phyloP scores from a whole-genome alignment of 2,329 filamentous ascomycete species.

The Colletotrichum orbiculare region DNA sequence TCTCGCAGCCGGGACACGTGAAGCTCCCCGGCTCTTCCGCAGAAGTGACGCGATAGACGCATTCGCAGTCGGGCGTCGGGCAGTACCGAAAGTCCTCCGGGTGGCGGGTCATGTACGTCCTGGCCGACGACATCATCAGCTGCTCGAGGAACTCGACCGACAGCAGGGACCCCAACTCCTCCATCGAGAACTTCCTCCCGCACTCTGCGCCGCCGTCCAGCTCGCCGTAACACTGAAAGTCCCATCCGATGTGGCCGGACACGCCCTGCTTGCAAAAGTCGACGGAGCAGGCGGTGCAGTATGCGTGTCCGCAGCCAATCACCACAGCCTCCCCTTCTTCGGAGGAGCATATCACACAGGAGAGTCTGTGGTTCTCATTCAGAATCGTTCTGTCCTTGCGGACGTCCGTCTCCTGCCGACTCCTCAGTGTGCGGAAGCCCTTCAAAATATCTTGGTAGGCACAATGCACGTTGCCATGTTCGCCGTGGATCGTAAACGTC shows the following conservation, averaged over 20 bases:
- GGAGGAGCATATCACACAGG: too few species aligned
- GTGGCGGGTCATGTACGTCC: slow-evolving; percentile 46
- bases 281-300: slow-evolving; percentile 55
- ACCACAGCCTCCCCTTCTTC: too few species aligned
- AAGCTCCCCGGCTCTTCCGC: slow-evolving; percentile 27
- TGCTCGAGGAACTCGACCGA: slow-evolving; percentile 48
- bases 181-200: slow-evolving; percentile 40
- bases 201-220: slow-evolving; percentile 42
- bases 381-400: too few species aligned
- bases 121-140: slow-evolving; percentile 51
- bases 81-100: slow-evolving; percentile 51
- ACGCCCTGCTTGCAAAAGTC: slow-evolving; percentile 41
- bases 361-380: too few species aligned
- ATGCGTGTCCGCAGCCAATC: slow-evolving; percentile 50
- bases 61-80: slow-evolving; percentile 55
- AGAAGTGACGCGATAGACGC: slow-evolving; percentile 50
- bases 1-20: slow-evolving; percentile 51
- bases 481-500: too few species aligned
- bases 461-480: too few species aligned
- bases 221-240: slow-evolving; percentile 41
- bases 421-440: too few species aligned
- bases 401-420: too few species aligned
- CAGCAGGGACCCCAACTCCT: slow-evolving; percentile 44
- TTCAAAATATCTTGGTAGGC: too few species aligned
- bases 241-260: not conserved